Base-by-base conservation (phyloP, 805 yeast genomes). In the Isabelozyma rhagii region DNA sequence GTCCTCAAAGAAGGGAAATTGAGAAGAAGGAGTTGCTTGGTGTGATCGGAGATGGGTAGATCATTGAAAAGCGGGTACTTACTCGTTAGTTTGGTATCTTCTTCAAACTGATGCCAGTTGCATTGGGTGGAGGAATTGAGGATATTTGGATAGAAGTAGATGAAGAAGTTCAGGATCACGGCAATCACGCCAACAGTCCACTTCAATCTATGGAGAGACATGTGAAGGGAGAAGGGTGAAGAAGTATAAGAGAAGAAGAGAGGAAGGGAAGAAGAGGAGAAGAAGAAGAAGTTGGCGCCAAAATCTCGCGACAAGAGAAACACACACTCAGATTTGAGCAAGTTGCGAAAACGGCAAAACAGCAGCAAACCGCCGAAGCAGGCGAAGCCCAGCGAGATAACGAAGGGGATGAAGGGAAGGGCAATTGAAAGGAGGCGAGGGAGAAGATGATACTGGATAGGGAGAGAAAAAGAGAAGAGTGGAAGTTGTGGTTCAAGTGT, bases 111-210 rank as follows among this genome's bases (percentile, higher is more conserved):
- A 50, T 66, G 61, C 96, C 96, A 88, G 34, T 83, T 79, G 58
- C 96, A 88, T 36, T 70, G 64, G 10, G 62, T 63, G 1, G 83
- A 64, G 47, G 74, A 64, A 45, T 65, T 65, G 8, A 64, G 34
- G 13, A 85, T 52, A 39, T 89, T 85, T 1, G 96, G 96, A 62
- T 89, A 91, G 28, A 89, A 82, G 69, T 83, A 87, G 8, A 89
- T 80, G 63, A 87, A 87, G 1, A 79, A 46, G 58, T 89, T 88
- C 44, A 85, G 66, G 1, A 72, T 41, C 0, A 79, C 42, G 0
- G 91, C 75, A 1, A 71, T 47, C 4, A 55, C 44, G 2, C 79
- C 67, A 36, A 70, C 60, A n/a, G 57, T 13, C 59, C 64, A 59
- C 40, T 64, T 59, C 47, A 55, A 44, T 21, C 38, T 47, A 31